Evolutionary conservation across 2,329 filamentous ascomycete genomes (phyloP), one percentile per base, ranked within the genome.

Genomic region (Paracoccidioides lutzii): DNA sequence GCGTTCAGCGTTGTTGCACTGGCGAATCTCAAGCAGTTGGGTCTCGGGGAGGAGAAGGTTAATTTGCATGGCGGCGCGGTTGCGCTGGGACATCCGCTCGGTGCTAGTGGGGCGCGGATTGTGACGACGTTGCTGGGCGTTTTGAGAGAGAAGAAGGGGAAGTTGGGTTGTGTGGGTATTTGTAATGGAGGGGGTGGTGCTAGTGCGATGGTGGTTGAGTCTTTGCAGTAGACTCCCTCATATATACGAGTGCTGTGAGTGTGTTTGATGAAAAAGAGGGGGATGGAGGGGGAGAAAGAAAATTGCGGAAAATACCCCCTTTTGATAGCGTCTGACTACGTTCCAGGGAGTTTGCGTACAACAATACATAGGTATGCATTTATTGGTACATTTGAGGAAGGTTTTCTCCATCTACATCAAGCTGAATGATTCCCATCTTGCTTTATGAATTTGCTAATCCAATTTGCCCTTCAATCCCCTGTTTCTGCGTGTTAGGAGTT

Each of bases 171-270:
- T 67, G 91, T 88, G 42, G 93, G 88, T 67, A 97, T 98, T 69
- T 98, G 93, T 83, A 98, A 98, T 73, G 93, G 93, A 62, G 93
- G 93, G 57, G 93, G 93, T 65, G 93, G 93, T 70, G 93, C 93
- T 58, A 95, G 88, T 66, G 93, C 93, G 57, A 76, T 98, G 63
- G 88, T 98, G 60, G 82, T 98, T 66, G 93, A 98, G 79, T 72
- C 68, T 49, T 62, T 76, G 59, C 65, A 70, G 55, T 74, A 66
- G 67, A 61, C 33, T 56, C 35, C 1, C 22, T 22, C 22, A 22
- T 2, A 22, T 22, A 22, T 22, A 22, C 22, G 2, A 1, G 5
- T 2, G 2, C 15, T 42, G 7, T 42, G n/a, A n/a, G 35, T 37
- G 35, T 37, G 35, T 6, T 7, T 42, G 8, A 7, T 46, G 44